Conservation (phyloP, 1,284 basidiomycete species). For the Fomitopsis pinicola region DNA sequence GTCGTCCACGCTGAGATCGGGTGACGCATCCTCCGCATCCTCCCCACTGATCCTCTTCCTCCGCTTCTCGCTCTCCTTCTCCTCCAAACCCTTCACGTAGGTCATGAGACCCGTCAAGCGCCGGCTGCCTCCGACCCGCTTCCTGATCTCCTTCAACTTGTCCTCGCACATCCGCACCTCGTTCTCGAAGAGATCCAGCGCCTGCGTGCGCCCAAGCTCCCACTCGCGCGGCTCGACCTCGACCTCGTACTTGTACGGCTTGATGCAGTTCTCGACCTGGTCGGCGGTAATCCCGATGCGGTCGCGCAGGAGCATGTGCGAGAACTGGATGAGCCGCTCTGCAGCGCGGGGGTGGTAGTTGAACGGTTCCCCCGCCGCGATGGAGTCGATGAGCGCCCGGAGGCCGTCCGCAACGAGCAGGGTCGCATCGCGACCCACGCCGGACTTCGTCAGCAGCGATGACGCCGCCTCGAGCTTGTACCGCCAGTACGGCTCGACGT, state of each 20-base stretch:
- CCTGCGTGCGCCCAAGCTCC: constrained; percentile 77
- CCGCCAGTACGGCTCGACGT: constrained; percentile 90
- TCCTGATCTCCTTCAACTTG: constrained; percentile 83
- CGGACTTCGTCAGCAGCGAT: constrained; percentile 91
- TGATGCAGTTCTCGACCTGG: constrained; percentile 99
- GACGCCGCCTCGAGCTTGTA: constrained; percentile 94
- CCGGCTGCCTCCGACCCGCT: constrained; percentile 82
- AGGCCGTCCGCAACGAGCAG: constrained; percentile 94
- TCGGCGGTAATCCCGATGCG: constrained; percentile 91
- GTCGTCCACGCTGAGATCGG: constrained; percentile 19
- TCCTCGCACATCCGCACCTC: constrained; percentile 84
- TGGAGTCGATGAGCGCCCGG: constrained; percentile 83
- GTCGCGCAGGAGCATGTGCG: constrained; percentile 89
- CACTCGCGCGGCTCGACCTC: constrained; percentile 91
- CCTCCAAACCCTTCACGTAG: constrained; percentile 84
- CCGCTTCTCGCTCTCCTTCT: constrained; percentile 71
- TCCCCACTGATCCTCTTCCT: constrained; percentile 39
- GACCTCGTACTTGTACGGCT: constrained; percentile 97
- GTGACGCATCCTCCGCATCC: constrained; percentile 47
- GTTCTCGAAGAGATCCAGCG: constrained; percentile 77
- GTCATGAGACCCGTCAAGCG: constrained; percentile 74
- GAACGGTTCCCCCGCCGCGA: constrained; percentile 88
- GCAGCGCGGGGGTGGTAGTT: constrained; percentile 85
- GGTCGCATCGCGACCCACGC: constrained; percentile 93
- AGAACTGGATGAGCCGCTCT: constrained; percentile 88